These are phyloP conservation scores for Gastrolobium bilobum DNA, from an alignment of 306 rosid genomes.

Conservation along the genomic window DNA sequence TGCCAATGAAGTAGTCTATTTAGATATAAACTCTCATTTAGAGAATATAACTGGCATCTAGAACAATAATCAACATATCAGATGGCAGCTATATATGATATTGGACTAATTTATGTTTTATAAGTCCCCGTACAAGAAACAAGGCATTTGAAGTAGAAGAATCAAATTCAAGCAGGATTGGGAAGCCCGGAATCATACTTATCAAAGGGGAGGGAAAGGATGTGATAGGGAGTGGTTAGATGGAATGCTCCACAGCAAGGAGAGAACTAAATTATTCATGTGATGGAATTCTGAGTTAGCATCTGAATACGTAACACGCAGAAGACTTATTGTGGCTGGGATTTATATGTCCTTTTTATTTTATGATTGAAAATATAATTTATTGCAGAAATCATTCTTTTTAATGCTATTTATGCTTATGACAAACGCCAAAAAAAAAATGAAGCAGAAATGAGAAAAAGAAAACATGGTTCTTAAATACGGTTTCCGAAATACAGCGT, in stretches of 20 bases:
- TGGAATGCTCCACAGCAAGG: neutral
- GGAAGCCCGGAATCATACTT: no score
- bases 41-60: neutral
- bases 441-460: slow-evolving; percentile 16
- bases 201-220: neutral
- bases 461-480: neutral
- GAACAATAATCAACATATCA: slow-evolving; percentile 14
- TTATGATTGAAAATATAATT: neutral
- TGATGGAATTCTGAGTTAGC: no score
- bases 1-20: neutral
- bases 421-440: neutral
- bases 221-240: neutral
- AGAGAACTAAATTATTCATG: neutral
- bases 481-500: neutral
- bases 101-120: neutral
- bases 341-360: neutral
- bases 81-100: neutral
- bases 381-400: neutral
- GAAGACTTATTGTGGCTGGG: no score
- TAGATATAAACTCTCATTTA: neutral
- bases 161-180: no score
- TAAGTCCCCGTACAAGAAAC: neutral
- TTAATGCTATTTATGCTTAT: neutral
- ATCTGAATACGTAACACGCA: no score
- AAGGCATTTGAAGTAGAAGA: no score